Base-by-base conservation (phyloP, 108 stramenopile species). In the Skeletonema potamos region DNA sequence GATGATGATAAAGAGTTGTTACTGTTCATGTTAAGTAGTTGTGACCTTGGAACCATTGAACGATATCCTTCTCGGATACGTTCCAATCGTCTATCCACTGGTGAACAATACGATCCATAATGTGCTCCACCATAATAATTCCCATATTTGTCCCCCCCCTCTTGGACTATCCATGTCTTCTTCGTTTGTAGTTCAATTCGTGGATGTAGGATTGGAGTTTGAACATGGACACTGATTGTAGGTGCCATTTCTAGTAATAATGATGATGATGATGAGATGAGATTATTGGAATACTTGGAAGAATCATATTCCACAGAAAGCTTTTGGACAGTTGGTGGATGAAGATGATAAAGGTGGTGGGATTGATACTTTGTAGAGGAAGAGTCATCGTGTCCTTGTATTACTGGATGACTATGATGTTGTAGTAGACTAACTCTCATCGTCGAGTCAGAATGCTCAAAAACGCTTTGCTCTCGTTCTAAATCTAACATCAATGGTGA, bases 291-390 rank as follows among this genome's bases (percentile, higher is more conserved):
- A 51, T 72, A 72, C 33, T 72, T 79, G 24, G 77, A 58, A 54
- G 77, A 79, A 33, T 79, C 77, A 34, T 72, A 67, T 33, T 79
- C 77, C 4, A 71, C n/a, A 18, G 65, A 58, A n/a, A 71, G 27
- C 1, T 73, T 66, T 55, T 54, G 54, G 26, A 12, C 22, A 17
- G 55, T 33, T n/a, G 58, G 4, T 10, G 70, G 27, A 26, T 55
- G n/a, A n/a, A n/a, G n/a, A 18, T 17, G 9, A 54, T 27, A n/a
- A n/a, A n/a, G n/a, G n/a, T n/a, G n/a, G n/a, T n/a, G n/a, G n/a
- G n/a, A n/a, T n/a, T n/a, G n/a, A n/a, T n/a, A n/a, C n/a, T n/a
- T n/a, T n/a, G n/a, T n/a, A n/a, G n/a, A n/a, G n/a, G n/a, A n/a
- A n/a, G n/a, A n/a, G n/a, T n/a, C n/a, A n/a, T n/a, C n/a, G n/a